Base-by-base conservation (phyloP, 1,139 yeast genomes). In the Magnusiomyces suaveolens region DNA sequence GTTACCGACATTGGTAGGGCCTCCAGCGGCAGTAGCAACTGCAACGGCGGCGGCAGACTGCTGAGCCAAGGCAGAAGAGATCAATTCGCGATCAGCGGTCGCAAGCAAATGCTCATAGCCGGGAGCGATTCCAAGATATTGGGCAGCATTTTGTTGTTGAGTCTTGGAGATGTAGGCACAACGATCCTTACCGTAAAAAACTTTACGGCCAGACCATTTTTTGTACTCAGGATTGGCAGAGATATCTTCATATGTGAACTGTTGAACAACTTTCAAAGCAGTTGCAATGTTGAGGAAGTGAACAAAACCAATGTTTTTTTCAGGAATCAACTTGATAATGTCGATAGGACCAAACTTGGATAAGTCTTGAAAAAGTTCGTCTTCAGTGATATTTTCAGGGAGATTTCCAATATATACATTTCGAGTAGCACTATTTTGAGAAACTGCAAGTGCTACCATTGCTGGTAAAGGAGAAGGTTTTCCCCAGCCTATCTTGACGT, bases 61-160 rank as follows among this genome's bases (percentile, higher is more conserved):
- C 66, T 83, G 87, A 63, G 78, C 77, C 47, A 78, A 63, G 1
- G 78, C 75, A 10, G 70, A 69, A 6, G 75, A 66, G 21, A 75
- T 62, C 62, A 81, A 76, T 61, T 81, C 87, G 53, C 87, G 74
- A 68, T 89, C 96, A 24, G 90, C 88, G 58, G 85, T 85, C 46
- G 89, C 84, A 29, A 83, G 83, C 57, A 87, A 75, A 48, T 89
- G 89, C 24, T 87, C 87, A 2, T 87, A 84, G 57, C 84, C 83
- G 4, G 86, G 54, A 10, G 80, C 89, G 62, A 89, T 77, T 1
- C 97, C 97, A 58, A 90, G 74, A 68, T 88, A 90, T 70, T 90
- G 96, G 8, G 97, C 96, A 24, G 97, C 97, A 69, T 90, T 89
- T 67, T 90, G 96, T 66, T 86, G 89, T 71, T 92, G 97, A 32